phyloP scores from a whole-genome alignment of 352 stramenopile genomes.

The Phytophthora rubi region DNA sequence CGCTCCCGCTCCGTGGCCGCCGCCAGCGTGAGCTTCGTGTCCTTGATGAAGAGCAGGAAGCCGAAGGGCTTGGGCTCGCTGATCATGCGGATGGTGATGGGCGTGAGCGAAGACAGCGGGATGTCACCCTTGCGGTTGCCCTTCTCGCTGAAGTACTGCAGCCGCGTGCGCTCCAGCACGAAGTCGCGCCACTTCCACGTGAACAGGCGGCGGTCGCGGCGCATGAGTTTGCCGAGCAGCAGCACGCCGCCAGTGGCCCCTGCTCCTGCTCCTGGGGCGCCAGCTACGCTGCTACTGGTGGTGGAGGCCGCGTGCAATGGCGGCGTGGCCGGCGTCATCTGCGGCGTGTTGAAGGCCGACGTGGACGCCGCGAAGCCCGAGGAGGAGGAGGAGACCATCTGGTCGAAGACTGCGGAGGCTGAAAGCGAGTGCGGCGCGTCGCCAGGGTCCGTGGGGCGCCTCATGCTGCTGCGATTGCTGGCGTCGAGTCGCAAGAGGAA shows the following conservation, averaged over 20 bases:
- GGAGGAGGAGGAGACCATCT: not conserved
- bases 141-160: slow-evolving; percentile 85
- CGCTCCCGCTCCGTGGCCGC: slow-evolving; percentile 73
- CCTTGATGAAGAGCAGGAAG: slow-evolving; percentile 80
- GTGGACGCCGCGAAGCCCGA: slow-evolving; percentile 5
- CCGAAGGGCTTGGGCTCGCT: slow-evolving; percentile 75
- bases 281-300: too few relatives aligned
- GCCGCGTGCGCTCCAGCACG: slow-evolving; percentile 64
- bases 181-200: slow-evolving; percentile 90
- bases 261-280: too few relatives aligned
- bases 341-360: slow-evolving; percentile 2
- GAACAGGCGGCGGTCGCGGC: slow-evolving; percentile 73
- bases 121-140: slow-evolving; percentile 80
- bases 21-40: slow-evolving; percentile 81
- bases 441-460: not conserved
- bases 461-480: not conserved
- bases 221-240: slow-evolving; percentile 77
- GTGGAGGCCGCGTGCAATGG: not conserved
- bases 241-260: slow-evolving; percentile 39
- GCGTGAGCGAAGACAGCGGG: slow-evolving; percentile 58
- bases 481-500: not conserved
- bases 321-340: not conserved
- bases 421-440: slow-evolving; percentile 1
- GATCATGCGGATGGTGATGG: slow-evolving; percentile 76
- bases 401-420: slow-evolving; percentile 7